A percentile compares a stretch with the other conserved stretches of the same genome.
Conservation (phyloP, 768 basidiomycete species). For the Lentinus brumalis region DNA sequence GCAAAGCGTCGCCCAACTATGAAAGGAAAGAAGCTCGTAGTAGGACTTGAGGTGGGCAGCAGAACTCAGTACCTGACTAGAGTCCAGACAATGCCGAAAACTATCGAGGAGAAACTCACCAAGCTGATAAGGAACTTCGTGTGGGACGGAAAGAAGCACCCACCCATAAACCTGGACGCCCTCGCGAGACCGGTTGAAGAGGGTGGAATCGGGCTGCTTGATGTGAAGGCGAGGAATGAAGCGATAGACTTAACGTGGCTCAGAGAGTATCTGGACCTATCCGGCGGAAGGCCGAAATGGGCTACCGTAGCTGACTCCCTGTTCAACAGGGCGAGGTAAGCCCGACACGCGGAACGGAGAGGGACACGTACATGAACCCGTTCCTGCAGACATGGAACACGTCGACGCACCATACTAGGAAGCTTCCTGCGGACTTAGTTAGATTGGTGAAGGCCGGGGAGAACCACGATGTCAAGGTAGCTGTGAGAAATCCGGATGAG, state of each 20-base stretch:
- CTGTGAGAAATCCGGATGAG: too few species aligned
- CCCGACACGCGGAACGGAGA: not conserved
- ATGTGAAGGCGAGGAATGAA: not conserved
- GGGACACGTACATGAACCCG: not conserved
- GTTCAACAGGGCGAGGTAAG: not conserved
- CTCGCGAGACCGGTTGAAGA: not conserved
- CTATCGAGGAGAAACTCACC: too few species aligned
- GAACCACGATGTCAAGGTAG: not conserved
- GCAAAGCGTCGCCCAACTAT: too few species aligned
- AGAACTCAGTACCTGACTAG: too few species aligned
- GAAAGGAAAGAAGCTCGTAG: too few species aligned
- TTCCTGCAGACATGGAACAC: constrained; percentile 6
- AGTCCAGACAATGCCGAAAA: too few species aligned
- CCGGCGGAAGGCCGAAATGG: not conserved
- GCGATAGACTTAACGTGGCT: not conserved
- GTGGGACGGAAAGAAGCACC: too few species aligned
- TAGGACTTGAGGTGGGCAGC: too few species aligned
- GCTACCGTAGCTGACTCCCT: not conserved
- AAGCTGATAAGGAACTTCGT: too few species aligned
- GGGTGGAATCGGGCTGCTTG: not conserved
- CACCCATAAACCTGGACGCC: too few species aligned
- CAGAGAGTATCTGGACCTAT: not conserved
- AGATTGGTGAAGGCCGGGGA: not conserved
- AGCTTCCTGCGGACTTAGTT: not conserved
- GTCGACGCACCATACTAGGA: not conserved